Evolutionary conservation across 1,284 basidiomycete species (phyloP).

Genomic region (Ceratobasidium theobromae): DNA sequence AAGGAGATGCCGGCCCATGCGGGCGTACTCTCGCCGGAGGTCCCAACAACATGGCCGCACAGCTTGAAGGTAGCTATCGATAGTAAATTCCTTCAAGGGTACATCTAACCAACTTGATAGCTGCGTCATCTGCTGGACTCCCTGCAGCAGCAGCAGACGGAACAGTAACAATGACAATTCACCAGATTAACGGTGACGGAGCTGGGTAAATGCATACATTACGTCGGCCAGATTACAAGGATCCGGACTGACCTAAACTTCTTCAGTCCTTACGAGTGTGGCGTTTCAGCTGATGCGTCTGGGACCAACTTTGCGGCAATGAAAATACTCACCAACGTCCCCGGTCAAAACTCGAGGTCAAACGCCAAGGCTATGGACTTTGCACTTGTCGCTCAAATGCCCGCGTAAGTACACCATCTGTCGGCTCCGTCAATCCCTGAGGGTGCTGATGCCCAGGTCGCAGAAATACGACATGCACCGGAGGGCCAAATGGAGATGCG

Average conservation of each 20-base stretch:
- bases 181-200: constrained; percentile 22
- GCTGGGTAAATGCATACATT: constrained; percentile 6
- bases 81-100: too few relatives aligned
- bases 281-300: constrained; percentile 32
- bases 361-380: constrained; percentile 39
- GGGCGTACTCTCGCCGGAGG: constrained; percentile 38
- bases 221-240: not conserved
- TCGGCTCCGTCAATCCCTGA: too few relatives aligned
- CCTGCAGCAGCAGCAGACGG: constrained; percentile 8
- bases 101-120: too few relatives aligned
- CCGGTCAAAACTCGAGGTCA: constrained; percentile 37
- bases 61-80: constrained; percentile 37
- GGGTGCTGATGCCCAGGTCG: not conserved
- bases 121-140: constrained; percentile 12
- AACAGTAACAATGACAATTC: constrained; percentile 1
- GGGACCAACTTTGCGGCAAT: too few relatives aligned
- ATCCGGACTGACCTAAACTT: not conserved
- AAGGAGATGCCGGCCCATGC: too few relatives aligned
- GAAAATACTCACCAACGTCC: constrained; percentile 38
- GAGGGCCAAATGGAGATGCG: constrained; percentile 21
- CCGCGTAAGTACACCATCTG: constrained; percentile 33
- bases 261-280: constrained; percentile 21
- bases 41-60: constrained; percentile 37
- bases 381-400: constrained; percentile 35
- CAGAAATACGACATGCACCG: constrained; percentile 8